Evolutionary conservation across 139 green algal genomes (phyloP).

Genomic region (Micromonas commoda): DNA sequence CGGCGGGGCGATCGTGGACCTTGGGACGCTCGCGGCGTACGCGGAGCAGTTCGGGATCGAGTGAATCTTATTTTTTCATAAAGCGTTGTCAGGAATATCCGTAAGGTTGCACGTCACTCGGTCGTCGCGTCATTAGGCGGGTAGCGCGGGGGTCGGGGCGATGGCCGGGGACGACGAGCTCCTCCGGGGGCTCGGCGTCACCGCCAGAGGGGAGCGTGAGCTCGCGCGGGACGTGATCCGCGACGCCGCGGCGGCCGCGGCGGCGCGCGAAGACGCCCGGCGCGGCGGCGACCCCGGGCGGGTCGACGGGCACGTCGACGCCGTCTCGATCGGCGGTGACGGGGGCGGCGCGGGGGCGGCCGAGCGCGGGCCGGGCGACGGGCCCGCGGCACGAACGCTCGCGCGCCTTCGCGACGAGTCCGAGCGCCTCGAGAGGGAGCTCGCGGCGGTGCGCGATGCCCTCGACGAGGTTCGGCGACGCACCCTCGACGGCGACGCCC

Average conservation of each 20-base stretch:
- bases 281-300: too few species aligned
- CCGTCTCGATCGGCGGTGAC: not conserved
- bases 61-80: too few species aligned
- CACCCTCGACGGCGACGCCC: not conserved
- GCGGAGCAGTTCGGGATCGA: not conserved
- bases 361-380: not conserved
- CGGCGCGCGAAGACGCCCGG: not conserved
- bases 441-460: not conserved
- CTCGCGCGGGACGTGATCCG: not conserved
- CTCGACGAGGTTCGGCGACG: not conserved
- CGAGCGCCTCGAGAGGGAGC: not conserved
- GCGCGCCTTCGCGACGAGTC: not conserved
- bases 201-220: not conserved
- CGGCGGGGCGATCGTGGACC: conserved; percentile 29
- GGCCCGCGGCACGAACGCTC: not conserved
- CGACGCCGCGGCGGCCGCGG: not conserved
- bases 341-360: too few species aligned
- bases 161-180: too few species aligned
- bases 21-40: not conserved
- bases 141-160: too few species aligned
- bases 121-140: too few species aligned
- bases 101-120: too few species aligned
- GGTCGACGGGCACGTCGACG: too few species aligned
- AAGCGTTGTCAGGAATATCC: too few species aligned
- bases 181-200: not conserved